Conservation (phyloP, 2,329 filamentous ascomycete species). For the Zymoseptoria passerinii region DNA sequence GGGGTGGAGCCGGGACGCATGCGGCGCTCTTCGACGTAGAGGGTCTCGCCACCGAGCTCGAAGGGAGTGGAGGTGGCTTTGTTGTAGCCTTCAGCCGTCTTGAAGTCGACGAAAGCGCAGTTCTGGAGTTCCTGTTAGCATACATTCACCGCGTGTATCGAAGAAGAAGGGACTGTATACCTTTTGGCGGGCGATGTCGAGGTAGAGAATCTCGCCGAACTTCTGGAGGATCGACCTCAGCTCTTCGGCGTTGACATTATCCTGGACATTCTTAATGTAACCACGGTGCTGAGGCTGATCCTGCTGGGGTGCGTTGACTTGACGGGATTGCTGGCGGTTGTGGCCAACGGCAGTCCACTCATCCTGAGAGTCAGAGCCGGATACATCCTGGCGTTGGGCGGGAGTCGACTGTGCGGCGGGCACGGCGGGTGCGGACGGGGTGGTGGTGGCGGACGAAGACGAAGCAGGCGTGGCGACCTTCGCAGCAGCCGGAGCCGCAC, state of each 20-base stretch:
- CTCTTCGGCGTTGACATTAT: conserved; percentile 69
- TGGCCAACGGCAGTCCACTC: conserved; percentile 91
- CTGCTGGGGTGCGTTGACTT: conserved; percentile 43
- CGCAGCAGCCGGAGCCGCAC: conserved; percentile 29
- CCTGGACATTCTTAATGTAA: conserved; percentile 93
- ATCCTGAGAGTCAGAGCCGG: conserved; percentile 46
- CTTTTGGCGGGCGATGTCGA: conserved; percentile 63
- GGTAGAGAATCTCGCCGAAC: conserved; percentile 57
- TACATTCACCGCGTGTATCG: conserved; percentile 2
- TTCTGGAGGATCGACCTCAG: conserved; percentile 62
- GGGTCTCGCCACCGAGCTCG: conserved; percentile 69
- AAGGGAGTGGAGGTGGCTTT: conserved; percentile 76
- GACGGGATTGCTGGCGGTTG: conserved; percentile 72
- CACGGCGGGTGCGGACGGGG: conserved; percentile 24
- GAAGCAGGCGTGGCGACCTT: conserved; percentile 24
- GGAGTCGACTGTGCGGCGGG: conserved; percentile 23
- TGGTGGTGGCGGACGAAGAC: conserved; percentile 18
- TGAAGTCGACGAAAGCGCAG: conserved; percentile 94
- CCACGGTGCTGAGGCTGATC: conserved; percentile 70
- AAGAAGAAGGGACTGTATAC: conserved; percentile 42
- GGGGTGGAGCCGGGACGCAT: conserved; percentile 39
- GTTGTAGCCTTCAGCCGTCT: conserved; percentile 69
- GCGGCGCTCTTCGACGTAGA: conserved; percentile 83
- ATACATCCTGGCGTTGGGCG: conserved; percentile 27
- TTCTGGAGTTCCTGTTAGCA: conserved; percentile 49